A percentile compares a stretch with the other conserved stretches of the same genome.
These are phyloP conservation scores for Melampsora occidentalis DNA, from an alignment of 1,284 basidiomycete species.

Conservation along the genomic window DNA sequence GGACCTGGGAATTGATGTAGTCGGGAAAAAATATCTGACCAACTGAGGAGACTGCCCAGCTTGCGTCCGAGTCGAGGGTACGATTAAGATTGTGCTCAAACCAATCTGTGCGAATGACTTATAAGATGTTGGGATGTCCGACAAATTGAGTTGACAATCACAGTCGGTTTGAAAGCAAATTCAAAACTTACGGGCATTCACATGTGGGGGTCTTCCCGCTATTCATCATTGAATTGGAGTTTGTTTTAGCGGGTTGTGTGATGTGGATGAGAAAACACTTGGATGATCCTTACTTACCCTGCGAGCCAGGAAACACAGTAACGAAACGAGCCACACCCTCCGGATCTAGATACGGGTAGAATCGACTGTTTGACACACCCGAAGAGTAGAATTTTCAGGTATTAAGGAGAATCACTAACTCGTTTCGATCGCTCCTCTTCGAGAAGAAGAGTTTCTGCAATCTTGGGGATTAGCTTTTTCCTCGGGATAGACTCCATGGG, in stretches of 20 bases:
- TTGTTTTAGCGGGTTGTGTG: too few relatives aligned
- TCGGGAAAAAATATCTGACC: constrained; percentile 35
- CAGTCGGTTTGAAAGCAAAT: too few relatives aligned
- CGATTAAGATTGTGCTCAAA: constrained; percentile 19
- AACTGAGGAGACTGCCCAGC: constrained; percentile 14
- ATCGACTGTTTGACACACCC: background rate
- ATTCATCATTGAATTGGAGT: too few relatives aligned
- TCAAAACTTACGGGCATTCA: too few relatives aligned
- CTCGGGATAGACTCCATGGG: constrained; percentile 25
- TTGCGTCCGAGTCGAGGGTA: constrained; percentile 31
- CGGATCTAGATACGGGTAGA: background rate
- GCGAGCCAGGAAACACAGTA: constrained; percentile 25
- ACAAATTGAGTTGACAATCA: too few relatives aligned
- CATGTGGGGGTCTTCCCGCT: too few relatives aligned
- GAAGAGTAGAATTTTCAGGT: background rate
- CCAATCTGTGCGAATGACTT: constrained; percentile 35
- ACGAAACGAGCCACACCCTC: constrained; percentile 22
- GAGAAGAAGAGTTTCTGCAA: constrained; percentile 13
- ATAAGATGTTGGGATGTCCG: too few relatives aligned
- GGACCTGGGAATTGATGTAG: constrained; percentile 8
- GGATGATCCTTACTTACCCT: constrained; percentile 14
- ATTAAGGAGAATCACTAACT: background rate
- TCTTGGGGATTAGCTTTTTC: background rate
- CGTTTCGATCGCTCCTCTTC: constrained; percentile 26
- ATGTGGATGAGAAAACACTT: too few relatives aligned